Evolutionary conservation across 768 basidiomycete genomes (phyloP), one percentile per base, ranked within the genome.

Genomic region (Russula abietina): DNA sequence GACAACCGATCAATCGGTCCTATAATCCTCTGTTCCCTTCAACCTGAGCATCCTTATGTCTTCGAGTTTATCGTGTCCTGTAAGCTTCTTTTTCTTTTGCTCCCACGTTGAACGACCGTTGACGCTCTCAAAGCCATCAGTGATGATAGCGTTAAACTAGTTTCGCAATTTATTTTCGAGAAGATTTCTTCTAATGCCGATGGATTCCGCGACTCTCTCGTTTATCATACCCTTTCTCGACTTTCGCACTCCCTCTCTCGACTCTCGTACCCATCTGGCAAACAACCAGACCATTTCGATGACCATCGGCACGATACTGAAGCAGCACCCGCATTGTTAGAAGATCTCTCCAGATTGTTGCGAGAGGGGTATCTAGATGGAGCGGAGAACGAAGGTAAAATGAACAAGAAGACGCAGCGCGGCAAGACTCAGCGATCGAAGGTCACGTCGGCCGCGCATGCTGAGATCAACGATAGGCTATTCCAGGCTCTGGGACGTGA

Each of bases 41-140:
- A 50, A 14, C 58, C 48, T 0, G 48, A 43, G 11, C 26, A 43
- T 7, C 62, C 58, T 17, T 55, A 60, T 33, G 54, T 30, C 11
- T 55, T 64, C 7, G 62, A 64, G 38, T 64, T 64, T 39, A 64
- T 64, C 2, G 10, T 64, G 36, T 60, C 58, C 11, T 41, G 62
- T 64, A 50, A 48, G 54, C 10, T 17, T 14, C 5, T 19, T 10
- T 4, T n/a, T n/a, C n/a, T n/a, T 49, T 45, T 38, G 1, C 22
- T 22, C 14, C n/a, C 22, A 1, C n/a, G 2, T 12, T 14, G 26
- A 36, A n/a, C 16, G 24, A 16, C 14, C 17, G 3, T 43, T 64
- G 32, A 64, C 8, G 1, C 58, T 43, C 24, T 26, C 53, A 60
- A 26, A 60, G 62, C 57, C 16, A 6, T 64, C 53, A 9, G 11